These are phyloP conservation scores for Bromus sterilis DNA, from an alignment of 176 grass and related monocot genomes.

Conservation along the genomic window DNA sequence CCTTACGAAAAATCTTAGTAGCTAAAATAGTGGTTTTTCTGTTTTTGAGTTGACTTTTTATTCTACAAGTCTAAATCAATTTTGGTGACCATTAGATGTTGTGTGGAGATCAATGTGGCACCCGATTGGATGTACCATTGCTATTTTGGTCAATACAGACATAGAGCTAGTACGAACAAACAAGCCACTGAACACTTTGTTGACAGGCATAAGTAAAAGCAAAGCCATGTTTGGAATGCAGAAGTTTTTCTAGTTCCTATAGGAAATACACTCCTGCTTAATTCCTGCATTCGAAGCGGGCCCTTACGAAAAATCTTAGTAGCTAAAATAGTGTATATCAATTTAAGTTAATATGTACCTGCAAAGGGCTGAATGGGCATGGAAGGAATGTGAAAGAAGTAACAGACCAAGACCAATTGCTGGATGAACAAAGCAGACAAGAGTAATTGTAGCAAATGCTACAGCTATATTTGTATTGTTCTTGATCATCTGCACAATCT, in stretches of 20 bases:
- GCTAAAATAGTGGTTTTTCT: background rate
- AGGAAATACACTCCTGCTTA: background rate
- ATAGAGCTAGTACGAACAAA: background rate
- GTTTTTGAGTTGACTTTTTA: background rate
- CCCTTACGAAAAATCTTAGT: background rate
- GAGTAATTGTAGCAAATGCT: constrained; percentile 57
- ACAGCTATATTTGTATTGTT: constrained; percentile 63
- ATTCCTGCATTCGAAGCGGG: background rate
- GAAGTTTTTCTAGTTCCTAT: background rate
- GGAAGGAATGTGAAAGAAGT: constrained; percentile 71
- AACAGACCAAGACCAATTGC: constrained; percentile 74
- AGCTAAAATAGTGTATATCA: background rate
- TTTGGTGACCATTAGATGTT: background rate
- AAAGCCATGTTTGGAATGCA: background rate
- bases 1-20: background rate
- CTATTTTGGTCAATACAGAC: background rate
- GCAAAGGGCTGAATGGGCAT: constrained; percentile 72
- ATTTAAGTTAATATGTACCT: constrained; percentile 48
- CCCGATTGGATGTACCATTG: background rate
- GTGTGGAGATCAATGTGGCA: background rate
- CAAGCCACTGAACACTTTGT: background rate
- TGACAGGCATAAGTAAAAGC: background rate
- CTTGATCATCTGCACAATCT: constrained; percentile 83
- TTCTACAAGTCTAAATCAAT: background rate
- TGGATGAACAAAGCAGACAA: constrained; percentile 87